Conservation (phyloP, 768 basidiomycete species). For the Termitomyces sp. region DNA sequence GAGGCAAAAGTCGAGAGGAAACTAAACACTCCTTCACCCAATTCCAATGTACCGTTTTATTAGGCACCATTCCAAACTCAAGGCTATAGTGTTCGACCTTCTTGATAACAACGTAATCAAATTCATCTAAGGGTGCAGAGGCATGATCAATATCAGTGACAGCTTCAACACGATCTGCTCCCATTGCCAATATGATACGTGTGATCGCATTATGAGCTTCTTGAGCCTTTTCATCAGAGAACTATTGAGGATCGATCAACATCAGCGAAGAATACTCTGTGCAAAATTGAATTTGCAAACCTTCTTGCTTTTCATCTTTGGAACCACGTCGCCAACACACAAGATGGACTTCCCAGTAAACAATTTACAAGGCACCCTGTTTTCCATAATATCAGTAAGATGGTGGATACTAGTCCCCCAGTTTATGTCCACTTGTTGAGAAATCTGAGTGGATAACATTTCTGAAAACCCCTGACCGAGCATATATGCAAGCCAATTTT, state of each 20-base stretch:
- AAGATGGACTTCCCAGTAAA: slow-evolving; percentile 52
- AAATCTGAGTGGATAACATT: slow-evolving; percentile 24
- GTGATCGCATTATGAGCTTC: slow-evolving; percentile 43
- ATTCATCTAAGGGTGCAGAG: slow-evolving; percentile 28
- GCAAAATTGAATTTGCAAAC: slow-evolving; percentile 14
- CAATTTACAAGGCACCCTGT: slow-evolving; percentile 49
- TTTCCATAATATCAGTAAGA: slow-evolving; percentile 53
- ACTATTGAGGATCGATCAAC: slow-evolving; percentile 13
- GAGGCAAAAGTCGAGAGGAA: slow-evolving; percentile 45
- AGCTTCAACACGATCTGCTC: slow-evolving; percentile 66
- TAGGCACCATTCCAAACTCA: slow-evolving; percentile 15
- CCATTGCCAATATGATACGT: slow-evolving; percentile 74
- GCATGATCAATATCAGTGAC: slow-evolving; percentile 43
- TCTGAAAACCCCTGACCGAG: slow-evolving; percentile 53
- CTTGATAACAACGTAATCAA: slow-evolving; percentile 61
- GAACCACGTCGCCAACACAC: slow-evolving; percentile 58
- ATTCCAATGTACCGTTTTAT: slow-evolving; percentile 42
- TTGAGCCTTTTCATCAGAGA: slow-evolving; percentile 27
- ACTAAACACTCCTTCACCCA: slow-evolving; percentile 82
- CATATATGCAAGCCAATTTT: slow-evolving; percentile 62
- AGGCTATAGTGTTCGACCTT: slow-evolving; percentile 30
- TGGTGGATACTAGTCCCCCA: slow-evolving; percentile 48
- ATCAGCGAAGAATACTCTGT: slow-evolving; percentile 5
- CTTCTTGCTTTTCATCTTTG: slow-evolving; percentile 35
- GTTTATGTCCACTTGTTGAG: slow-evolving; percentile 42